A percentile compares a stretch with the other conserved stretches of the same genome.
These are phyloP conservation scores for Trichoderma orchidacearum DNA, from an alignment of 495 filamentous ascomycete species.

Conservation along the genomic window DNA sequence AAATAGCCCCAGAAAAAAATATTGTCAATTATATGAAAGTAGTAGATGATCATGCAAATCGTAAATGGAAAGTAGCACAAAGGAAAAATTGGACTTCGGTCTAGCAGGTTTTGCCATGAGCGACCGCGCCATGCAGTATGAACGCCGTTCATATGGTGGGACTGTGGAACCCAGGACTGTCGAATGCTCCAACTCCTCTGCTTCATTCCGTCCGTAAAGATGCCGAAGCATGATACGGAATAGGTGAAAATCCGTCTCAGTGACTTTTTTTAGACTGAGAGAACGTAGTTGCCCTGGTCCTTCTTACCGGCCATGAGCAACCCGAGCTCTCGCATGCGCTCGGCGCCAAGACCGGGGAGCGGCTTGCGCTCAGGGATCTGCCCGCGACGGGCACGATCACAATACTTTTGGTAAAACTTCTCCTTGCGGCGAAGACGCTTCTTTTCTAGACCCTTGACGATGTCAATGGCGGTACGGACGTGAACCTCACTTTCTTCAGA, in stretches of 20 bases:
- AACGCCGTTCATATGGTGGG: not conserved
- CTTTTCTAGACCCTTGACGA: constrained; percentile 89
- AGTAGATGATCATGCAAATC: not conserved
- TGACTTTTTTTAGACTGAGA: constrained; percentile 51
- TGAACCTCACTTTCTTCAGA: constrained; percentile 27
- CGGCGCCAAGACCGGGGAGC: constrained; percentile 74
- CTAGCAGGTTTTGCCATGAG: not conserved
- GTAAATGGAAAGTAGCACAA: not conserved
- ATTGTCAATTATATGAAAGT: not conserved
- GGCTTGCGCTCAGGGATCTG: constrained; percentile 29
- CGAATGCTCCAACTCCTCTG: not conserved
- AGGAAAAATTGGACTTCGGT: not conserved
- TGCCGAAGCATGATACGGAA: no score
- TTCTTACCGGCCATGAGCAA: constrained; percentile 72
- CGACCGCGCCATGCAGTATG: not conserved
- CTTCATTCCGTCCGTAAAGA: not conserved
- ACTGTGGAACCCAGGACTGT: not conserved
- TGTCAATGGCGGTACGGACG: constrained; percentile 81
- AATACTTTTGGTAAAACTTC: constrained; percentile 71
- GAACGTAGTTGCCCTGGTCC: constrained; percentile 62
- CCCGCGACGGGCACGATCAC: constrained; percentile 37
- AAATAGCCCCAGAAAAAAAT: no score
- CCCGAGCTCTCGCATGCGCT: constrained; percentile 90
- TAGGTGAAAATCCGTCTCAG: no score
- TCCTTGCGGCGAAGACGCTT: constrained; percentile 84